These are phyloP conservation scores for Rhizophora apiculata DNA, from an alignment of 345 rosid genomes.

Conservation along the genomic window DNA sequence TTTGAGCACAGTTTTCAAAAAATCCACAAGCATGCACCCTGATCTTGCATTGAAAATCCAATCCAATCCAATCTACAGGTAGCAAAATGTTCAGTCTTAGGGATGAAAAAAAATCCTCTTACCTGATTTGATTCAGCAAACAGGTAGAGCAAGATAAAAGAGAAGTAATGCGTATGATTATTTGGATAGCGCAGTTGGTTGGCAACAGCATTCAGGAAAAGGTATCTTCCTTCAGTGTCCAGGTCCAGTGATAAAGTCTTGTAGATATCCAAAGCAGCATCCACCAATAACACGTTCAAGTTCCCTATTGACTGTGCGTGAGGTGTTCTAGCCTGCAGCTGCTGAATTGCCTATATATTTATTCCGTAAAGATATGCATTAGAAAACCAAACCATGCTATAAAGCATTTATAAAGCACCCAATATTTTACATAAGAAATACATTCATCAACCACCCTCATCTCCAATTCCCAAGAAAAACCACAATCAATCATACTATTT, in stretches of 20 bases:
- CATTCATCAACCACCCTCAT: too few species aligned
- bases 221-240: conserved; percentile 98
- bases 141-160: conserved; percentile 78
- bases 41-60: too few species aligned
- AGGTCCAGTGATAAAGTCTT: conserved; percentile 69
- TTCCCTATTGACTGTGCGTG: conserved; percentile 61
- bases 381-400: background rate
- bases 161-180: conserved; percentile 96
- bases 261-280: conserved; percentile 90
- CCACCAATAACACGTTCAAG: conserved; percentile 41
- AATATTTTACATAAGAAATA: too few species aligned
- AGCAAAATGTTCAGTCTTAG: too few species aligned
- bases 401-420: background rate
- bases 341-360: conserved; percentile 64
- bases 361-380: background rate
- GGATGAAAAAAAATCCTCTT: conserved; percentile 13
- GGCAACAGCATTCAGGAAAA: conserved; percentile 87
- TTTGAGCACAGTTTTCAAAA: too few species aligned
- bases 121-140: conserved; percentile 88
- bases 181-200: conserved; percentile 98
- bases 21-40: too few species aligned
- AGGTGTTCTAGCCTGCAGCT: conserved; percentile 63
- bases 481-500: too few species aligned
- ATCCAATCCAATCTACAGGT: too few species aligned
- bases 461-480: too few species aligned